Evolutionary conservation across 1,139 yeast species (phyloP).

Genomic region (Geotrichum citri-aurantii): DNA sequence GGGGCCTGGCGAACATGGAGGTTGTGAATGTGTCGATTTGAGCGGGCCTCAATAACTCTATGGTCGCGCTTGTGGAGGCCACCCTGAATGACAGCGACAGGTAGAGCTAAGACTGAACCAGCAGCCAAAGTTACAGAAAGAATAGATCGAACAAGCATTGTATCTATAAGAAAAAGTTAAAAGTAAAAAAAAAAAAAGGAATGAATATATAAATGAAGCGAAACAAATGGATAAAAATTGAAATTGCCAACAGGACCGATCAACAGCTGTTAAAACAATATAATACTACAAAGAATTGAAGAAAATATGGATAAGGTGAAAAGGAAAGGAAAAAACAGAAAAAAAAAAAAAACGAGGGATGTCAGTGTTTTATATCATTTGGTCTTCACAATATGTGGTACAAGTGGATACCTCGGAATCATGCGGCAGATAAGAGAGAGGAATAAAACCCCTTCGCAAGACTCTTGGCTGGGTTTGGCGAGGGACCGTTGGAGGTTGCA

Average conservation of each 20-base stretch:
- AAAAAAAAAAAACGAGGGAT: background rate
- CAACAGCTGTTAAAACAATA: background rate
- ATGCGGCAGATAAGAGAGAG: background rate
- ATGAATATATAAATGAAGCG: background rate
- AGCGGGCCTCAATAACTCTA: background rate
- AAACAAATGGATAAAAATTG: background rate
- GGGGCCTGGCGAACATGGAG: conserved; percentile 9
- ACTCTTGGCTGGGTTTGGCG: background rate
- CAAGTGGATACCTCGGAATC: background rate
- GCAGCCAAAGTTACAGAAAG: conserved; percentile 14
- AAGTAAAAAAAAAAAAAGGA: too few relatives aligned
- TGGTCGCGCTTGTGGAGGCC: conserved; percentile 11
- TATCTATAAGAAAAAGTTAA: too few relatives aligned
- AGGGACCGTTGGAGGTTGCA: background rate
- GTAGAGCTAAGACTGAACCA: conserved; percentile 18
- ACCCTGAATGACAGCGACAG: conserved; percentile 12
- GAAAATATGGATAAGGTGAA: background rate
- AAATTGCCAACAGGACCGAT: background rate
- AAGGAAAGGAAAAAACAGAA: background rate
- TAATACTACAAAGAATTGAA: background rate
- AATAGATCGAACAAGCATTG: conserved; percentile 4
- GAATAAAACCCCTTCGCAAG: background rate
- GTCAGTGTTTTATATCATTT: background rate
- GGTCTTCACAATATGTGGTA: too few relatives aligned
- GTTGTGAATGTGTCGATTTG: background rate